Base-by-base conservation (phyloP, 2,329 filamentous ascomycete species). In the Trichoderma guizhouense region DNA sequence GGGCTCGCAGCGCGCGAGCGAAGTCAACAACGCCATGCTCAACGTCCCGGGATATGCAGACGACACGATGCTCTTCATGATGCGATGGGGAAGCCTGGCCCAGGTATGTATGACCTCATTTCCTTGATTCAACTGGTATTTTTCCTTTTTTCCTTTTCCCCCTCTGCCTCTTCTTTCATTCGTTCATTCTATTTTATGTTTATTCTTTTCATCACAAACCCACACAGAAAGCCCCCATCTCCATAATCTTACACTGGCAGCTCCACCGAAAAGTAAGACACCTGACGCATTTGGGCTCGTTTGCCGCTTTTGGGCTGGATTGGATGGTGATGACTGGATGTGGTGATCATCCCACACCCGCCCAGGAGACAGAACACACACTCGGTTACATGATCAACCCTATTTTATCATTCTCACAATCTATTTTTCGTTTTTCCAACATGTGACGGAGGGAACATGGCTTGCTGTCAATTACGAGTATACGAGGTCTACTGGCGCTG, bases 31-130 rank as follows among this genome's bases (percentile, higher is more conserved):
- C 9, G 75, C 76, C 47, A 76, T 79, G 76, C 74, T 78, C 11
- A 71, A 64, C 24, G 60, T 79, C 1, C 76, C 78, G 1, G 77
- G 76, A 21, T 80, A 79, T 47, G 77, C 76, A 11, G 76, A 79
- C 66, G 78, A 80, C 71, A 77, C 76, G 28, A 75, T 80, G 73
- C 73, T 80, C 63, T 79, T 78, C 51, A 72, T 79, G 7, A 67
- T 77, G 15, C 77, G 79, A 39, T 79, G 79, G 57, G 71, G 75
- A 2, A 47, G 62, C 28, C 65, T 71, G 30, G 77, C 71, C 64
- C 76, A 78, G 76, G 79, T 79, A 65, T 18, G 65, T 39, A 63
- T 18, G 36, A 47, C 55, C 66, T 60, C 34, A 60, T 68, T 62
- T 36, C 21, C 3, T 67, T 53, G 47, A 32, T 14, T 51, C 1